Evolutionary conservation across 139 green algal species (phyloP).

Genomic region (Closterium sp.): DNA sequence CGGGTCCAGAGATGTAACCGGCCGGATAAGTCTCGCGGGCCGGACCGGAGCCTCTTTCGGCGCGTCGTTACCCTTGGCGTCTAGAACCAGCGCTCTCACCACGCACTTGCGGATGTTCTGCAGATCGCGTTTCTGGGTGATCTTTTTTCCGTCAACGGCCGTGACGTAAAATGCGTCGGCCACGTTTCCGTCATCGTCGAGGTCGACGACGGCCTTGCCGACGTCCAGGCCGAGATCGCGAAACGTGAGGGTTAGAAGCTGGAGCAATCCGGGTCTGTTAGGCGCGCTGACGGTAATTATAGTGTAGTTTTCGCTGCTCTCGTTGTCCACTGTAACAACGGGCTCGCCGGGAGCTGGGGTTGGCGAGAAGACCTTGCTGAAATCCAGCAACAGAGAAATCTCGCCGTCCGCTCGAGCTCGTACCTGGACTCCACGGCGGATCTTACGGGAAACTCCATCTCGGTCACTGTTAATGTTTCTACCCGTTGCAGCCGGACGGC

Average conservation of each 20-base stretch:
- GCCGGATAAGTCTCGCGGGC: not conserved
- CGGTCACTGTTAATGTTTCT: not conserved
- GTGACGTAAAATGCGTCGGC: constrained; percentile 84
- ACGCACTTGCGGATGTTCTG: not conserved
- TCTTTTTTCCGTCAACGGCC: constrained; percentile 60
- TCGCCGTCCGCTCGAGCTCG: not conserved
- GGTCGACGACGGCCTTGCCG: constrained; percentile 54
- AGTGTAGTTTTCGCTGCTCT: constrained; percentile 60
- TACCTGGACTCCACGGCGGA: not conserved
- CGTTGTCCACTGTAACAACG: constrained; percentile 56
- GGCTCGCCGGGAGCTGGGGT: not conserved
- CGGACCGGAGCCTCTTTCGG: not conserved
- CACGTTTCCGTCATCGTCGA: constrained; percentile 49
- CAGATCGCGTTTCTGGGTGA: constrained; percentile 58
- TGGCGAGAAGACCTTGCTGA: not conserved
- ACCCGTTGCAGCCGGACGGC: not conserved
- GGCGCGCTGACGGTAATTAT: constrained; percentile 61
- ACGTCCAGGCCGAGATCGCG: constrained; percentile 80
- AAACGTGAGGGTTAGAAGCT: constrained; percentile 68
- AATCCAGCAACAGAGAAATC: not conserved
- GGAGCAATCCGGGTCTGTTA: constrained; percentile 76
- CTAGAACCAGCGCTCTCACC: not conserved
- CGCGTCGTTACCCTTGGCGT: not conserved
- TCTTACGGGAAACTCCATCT: not conserved
- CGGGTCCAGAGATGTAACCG: not conserved